A percentile compares a stretch with the other conserved stretches of the same genome.
Conservation (phyloP, 2,329 filamentous ascomycete genomes). For the Colletotrichum australisinense region DNA sequence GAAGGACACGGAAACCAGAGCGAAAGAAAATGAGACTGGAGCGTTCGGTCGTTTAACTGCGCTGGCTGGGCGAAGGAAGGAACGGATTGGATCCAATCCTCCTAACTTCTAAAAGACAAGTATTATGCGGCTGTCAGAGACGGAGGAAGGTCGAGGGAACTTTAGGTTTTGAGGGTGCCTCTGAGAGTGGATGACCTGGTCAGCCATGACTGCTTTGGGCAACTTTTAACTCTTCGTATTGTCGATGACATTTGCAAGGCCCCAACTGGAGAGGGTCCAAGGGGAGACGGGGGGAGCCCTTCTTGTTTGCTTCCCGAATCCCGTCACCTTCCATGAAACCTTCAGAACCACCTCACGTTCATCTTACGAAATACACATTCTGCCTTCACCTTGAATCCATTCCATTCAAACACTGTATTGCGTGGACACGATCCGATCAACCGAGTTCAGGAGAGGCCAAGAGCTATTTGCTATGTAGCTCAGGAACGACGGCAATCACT, state of each 20-base stretch:
- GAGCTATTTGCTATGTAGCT: neutral
- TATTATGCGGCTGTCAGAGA: constrained; percentile 2
- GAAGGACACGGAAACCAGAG: neutral
- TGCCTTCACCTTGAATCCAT: neutral
- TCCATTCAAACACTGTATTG: constrained; percentile 13
- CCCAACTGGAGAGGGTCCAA: neutral
- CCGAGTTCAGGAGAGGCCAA: neutral
- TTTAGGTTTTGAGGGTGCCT: constrained; percentile 19
- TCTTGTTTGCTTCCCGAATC: neutral
- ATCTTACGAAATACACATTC: neutral
- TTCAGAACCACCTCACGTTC: neutral
- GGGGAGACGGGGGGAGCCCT: neutral
- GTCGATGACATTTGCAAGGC: constrained; percentile 1
- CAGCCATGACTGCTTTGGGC: constrained; percentile 21
- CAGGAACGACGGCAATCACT: neutral
- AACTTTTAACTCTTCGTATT: neutral
- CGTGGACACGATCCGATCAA: constrained; percentile 12
- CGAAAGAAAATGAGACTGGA: neutral
- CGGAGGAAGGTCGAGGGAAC: constrained; percentile 3
- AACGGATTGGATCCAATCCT: constrained; percentile 19
- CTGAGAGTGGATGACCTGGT: constrained; percentile 8
- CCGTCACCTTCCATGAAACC: neutral
- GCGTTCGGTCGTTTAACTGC: neutral
- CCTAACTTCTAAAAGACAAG: neutral
- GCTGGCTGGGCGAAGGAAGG: neutral